Conservation (phyloP, 257 asterid genomes). For the Nicotiana benthamiana region DNA sequence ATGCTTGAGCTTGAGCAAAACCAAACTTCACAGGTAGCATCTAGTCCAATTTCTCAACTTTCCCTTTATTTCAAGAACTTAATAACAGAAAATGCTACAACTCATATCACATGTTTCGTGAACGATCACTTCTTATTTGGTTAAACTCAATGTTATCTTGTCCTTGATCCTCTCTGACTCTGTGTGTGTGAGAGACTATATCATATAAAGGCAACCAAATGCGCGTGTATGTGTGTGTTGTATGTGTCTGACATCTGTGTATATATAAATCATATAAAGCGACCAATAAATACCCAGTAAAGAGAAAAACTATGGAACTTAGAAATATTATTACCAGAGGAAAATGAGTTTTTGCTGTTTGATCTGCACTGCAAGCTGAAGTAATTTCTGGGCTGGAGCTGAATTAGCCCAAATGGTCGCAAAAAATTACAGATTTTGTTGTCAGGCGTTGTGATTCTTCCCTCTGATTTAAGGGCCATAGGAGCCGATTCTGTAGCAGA, state of each 20-base stretch:
- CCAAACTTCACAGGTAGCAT: no score
- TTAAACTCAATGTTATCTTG: neutral
- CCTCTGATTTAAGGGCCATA: constrained; percentile 30
- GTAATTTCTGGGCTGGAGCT: constrained; percentile 15
- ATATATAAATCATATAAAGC: neutral
- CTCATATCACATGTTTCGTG: neutral
- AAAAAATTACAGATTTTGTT: constrained; percentile 25
- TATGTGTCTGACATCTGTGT: neutral
- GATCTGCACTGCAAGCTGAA: constrained; percentile 42
- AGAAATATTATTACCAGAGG: constrained; percentile 42
- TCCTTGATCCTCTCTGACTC: neutral
- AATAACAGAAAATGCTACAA: no score
- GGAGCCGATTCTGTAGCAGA: constrained; percentile 53
- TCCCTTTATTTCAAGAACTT: neutral
- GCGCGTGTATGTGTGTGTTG: no score
- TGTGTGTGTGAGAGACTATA: neutral
- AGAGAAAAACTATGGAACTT: neutral
- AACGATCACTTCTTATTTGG: neutral
- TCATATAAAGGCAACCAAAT: neutral
- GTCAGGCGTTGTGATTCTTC: constrained; percentile 12
- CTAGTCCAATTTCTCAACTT: no score
- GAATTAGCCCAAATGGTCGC: constrained; percentile 22
- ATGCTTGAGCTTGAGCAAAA: no score
- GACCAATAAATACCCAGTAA: neutral
- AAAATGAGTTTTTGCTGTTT: constrained; percentile 22